A percentile compares a stretch with the other conserved stretches of the same genome.
Evolutionary conservation across 73 alveolate genomes (phyloP).

Genomic region (Blepharisma japonicum): DNA sequence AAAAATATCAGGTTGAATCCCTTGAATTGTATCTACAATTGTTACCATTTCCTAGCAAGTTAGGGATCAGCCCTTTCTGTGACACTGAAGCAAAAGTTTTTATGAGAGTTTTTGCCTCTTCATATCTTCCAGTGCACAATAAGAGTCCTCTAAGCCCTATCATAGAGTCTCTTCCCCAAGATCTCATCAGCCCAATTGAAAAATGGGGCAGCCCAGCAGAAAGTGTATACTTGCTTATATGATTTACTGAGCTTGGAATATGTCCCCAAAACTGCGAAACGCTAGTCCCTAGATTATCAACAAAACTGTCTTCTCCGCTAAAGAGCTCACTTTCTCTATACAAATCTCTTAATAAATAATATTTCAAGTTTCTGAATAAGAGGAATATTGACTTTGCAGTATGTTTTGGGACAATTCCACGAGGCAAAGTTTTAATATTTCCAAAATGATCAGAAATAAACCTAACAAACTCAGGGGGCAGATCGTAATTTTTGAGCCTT

Average conservation of each 20-base stretch:
- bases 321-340: no score
- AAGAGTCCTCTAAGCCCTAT: constrained; percentile 91
- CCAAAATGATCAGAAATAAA: no score
- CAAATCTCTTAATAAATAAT: no score
- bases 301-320: no score
- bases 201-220: constrained; percentile 98
- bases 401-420: no score
- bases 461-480: no score
- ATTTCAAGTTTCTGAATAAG: no score
- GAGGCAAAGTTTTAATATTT: no score
- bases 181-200: constrained; percentile 88
- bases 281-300: no score
- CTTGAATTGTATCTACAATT: constrained; percentile 92
- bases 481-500: no score
- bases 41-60: constrained; percentile 71
- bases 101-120: constrained; percentile 84
- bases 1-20: constrained; percentile 90
- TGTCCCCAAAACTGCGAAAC: constrained; percentile 31
- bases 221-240: constrained; percentile 19
- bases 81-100: constrained; percentile 79
- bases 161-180: constrained; percentile 98
- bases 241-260: constrained; percentile 35
- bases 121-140: constrained; percentile 64
- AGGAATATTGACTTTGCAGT: no score
- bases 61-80: constrained; percentile 95